phyloP scores from a whole-genome alignment of 805 yeast genomes.

The Sugiyamaella qingdaonensis region DNA sequence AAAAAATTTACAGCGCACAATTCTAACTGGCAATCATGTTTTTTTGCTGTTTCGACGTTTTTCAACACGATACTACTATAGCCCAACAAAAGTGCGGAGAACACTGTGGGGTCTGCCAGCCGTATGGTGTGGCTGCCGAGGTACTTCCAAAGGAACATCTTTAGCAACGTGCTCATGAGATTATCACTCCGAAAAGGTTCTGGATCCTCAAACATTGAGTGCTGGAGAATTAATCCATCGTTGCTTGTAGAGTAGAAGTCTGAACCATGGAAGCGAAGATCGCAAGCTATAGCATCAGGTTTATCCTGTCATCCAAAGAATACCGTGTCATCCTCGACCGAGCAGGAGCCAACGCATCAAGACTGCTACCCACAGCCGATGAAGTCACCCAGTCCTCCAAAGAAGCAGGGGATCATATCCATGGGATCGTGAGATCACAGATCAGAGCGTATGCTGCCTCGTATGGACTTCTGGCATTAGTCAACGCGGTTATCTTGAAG shows the following conservation, averaged over 20 bases:
- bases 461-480: conserved; percentile 16
- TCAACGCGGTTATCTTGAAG: conserved; percentile 11
- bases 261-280: not conserved
- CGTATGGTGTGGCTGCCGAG: no score
- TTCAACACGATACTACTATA: no score
- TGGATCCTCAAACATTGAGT: no score
- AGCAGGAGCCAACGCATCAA: conserved; percentile 5
- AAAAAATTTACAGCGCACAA: no score
- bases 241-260: no score
- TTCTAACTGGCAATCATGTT: no score
- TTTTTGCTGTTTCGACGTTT: no score
- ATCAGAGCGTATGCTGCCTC: conserved; percentile 21
- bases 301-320: conserved; percentile 25
- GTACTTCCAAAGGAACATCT: no score
- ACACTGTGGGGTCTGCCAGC: no score
- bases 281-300: conserved; percentile 21
- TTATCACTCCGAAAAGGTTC: no score
- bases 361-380: conserved; percentile 8
- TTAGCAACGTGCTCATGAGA: no score
- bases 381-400: conserved; percentile 12
- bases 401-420: conserved; percentile 15
- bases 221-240: not conserved
- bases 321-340: conserved; percentile 16
- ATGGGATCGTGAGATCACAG: conserved; percentile 22
- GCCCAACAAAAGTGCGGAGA: no score